Evolutionary conservation across 306 rosid species (phyloP).

Genomic region (Urtica urens): DNA sequence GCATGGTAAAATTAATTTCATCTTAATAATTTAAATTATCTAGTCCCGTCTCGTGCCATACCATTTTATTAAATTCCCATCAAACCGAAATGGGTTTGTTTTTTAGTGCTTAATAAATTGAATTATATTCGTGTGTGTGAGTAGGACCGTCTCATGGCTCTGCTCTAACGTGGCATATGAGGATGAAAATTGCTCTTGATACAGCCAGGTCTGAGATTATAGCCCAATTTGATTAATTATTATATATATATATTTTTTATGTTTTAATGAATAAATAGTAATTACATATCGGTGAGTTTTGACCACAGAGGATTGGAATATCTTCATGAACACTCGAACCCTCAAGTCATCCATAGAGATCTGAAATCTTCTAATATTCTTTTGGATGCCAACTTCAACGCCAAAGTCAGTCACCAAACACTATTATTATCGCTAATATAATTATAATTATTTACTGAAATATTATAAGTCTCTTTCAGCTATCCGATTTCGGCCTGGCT

Average conservation of each 20-base stretch:
- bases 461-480: slow-evolving; percentile 56
- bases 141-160: slow-evolving; percentile 80
- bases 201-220: slow-evolving; percentile 55
- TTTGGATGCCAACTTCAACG: slow-evolving; percentile 80
- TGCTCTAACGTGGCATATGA: slow-evolving; percentile 71
- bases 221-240: not conserved
- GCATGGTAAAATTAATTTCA: slow-evolving; percentile 40
- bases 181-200: slow-evolving; percentile 96
- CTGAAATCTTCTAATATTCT: slow-evolving; percentile 95
- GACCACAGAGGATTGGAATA: slow-evolving; percentile 85
- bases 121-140: not conserved
- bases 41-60: not conserved
- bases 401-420: slow-evolving; percentile 45
- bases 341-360: slow-evolving; percentile 85
- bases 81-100: not conserved
- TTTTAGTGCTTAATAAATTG: not conserved
- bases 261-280: too few relatives aligned
- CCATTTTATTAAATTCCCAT: not conserved
- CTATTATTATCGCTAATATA: too few relatives aligned
- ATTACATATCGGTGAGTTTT: slow-evolving; percentile 25
- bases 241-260: not conserved
- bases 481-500: slow-evolving; percentile 90
- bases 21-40: not conserved
- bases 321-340: slow-evolving; percentile 78
- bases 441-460: too few relatives aligned